Percentiles rank a stretch among this genome's conserved stretches.
phyloP scores from a whole-genome alignment of 2,329 filamentous ascomycete species.

The Cladobotryum protrusum region DNA sequence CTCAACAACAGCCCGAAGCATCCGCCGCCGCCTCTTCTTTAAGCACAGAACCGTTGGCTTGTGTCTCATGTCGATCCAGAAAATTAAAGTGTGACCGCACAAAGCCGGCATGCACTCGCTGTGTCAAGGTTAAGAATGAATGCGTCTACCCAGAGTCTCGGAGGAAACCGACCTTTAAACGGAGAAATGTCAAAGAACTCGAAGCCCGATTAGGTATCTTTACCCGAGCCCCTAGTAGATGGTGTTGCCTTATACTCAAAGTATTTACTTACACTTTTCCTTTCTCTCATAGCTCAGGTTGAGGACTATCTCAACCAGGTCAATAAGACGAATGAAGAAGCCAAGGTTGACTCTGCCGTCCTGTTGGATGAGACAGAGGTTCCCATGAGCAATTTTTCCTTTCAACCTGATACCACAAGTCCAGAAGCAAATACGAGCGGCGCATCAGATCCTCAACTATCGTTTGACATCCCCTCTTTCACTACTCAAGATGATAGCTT shows the following conservation, averaged over 20 bases:
- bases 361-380: slow-evolving; percentile 6
- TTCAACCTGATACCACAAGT: slow-evolving; percentile 11
- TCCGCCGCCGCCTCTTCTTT: neutral
- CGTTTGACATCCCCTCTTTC: slow-evolving; percentile 14
- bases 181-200: slow-evolving; percentile 83
- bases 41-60: slow-evolving; percentile 56
- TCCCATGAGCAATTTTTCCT: slow-evolving; percentile 10
- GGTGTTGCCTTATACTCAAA: too few species aligned
- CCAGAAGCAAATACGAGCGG: slow-evolving; percentile 12
- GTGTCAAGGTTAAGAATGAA: slow-evolving; percentile 64
- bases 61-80: slow-evolving; percentile 73
- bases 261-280: neutral
- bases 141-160: slow-evolving; percentile 87
- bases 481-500: slow-evolving; percentile 8
- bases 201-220: slow-evolving; percentile 73
- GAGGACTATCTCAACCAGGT: slow-evolving; percentile 71
- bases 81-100: slow-evolving; percentile 84
- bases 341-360: neutral
- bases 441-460: slow-evolving; percentile 9
- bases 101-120: slow-evolving; percentile 75
- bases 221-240: neutral
- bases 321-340: slow-evolving; percentile 29
- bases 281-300: slow-evolving; percentile 58
- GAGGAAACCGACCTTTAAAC: slow-evolving; percentile 80
- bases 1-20: slow-evolving; percentile 1